Percentiles rank a stretch among this genome's conserved stretches.
Conservation (phyloP, 192 early-diverging fungal genomes). For the Linnemannia exigua region DNA sequence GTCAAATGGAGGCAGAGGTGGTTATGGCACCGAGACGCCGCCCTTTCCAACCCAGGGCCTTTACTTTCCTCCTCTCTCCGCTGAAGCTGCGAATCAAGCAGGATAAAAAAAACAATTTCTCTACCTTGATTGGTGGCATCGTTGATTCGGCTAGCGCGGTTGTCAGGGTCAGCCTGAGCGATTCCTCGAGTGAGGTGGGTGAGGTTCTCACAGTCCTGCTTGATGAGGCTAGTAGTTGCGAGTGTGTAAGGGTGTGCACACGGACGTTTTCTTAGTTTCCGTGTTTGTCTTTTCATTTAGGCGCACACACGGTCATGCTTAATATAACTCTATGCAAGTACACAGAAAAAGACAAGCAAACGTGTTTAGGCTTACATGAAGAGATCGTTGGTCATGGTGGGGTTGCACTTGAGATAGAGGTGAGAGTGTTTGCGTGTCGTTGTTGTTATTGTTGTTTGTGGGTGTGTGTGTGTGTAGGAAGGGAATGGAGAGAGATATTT, state of each 20-base stretch:
- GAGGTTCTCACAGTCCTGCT: conserved; percentile 3
- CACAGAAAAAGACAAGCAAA: neutral
- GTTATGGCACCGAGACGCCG: too few relatives aligned
- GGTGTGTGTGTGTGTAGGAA: neutral
- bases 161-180: neutral
- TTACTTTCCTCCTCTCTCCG: too few relatives aligned
- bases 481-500: too few relatives aligned
- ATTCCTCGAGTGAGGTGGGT: neutral
- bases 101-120: neutral
- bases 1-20: neutral
- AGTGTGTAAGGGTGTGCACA: neutral
- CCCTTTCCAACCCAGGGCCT: too few relatives aligned
- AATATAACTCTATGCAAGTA: too few relatives aligned
- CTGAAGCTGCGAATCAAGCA: too few relatives aligned
- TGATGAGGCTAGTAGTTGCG: neutral
- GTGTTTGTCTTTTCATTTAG: neutral
- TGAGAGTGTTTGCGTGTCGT: neutral
- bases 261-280: neutral
- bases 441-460: neutral
- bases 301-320: too few relatives aligned
- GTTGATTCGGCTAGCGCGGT: neutral
- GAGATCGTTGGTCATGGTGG: conserved; percentile 13
- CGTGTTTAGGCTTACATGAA: neutral
- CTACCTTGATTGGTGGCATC: neutral
- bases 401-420: too few relatives aligned